Conservation (phyloP, 2,329 filamentous ascomycete species). For the Pseudocercospora fuligena region DNA sequence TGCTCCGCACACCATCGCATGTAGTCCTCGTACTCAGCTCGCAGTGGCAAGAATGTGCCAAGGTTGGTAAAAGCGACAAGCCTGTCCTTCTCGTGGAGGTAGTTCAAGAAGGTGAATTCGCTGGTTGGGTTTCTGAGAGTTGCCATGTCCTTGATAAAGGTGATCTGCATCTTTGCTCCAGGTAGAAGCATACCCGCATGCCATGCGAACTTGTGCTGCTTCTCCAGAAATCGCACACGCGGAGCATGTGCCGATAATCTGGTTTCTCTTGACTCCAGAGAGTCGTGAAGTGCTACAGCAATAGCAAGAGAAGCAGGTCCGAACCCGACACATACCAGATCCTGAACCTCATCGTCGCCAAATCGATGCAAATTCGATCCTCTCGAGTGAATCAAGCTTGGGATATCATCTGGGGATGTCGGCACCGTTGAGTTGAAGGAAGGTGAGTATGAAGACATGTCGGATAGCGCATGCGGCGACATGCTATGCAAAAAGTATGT, state of each 20-base stretch:
- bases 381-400: slow-evolving; percentile 20
- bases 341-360: slow-evolving; percentile 69
- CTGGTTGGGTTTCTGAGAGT: slow-evolving; percentile 85
- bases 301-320: slow-evolving; percentile 89
- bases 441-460: slow-evolving; percentile 18
- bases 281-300: slow-evolving; percentile 85
- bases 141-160: slow-evolving; percentile 94
- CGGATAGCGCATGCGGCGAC: slow-evolving; percentile 30
- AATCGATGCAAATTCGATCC: slow-evolving; percentile 53
- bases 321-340: slow-evolving; percentile 90
- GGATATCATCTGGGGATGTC: slow-evolving; percentile 28
- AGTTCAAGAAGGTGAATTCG: slow-evolving; percentile 94
- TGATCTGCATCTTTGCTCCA: slow-evolving; percentile 96
- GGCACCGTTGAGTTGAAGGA: slow-evolving; percentile 19
- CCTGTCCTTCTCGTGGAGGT: slow-evolving; percentile 79
- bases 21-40: slow-evolving; percentile 93
- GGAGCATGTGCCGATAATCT: slow-evolving; percentile 54
- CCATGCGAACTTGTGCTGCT: slow-evolving; percentile 83
- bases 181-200: slow-evolving; percentile 94
- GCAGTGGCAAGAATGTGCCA: slow-evolving; percentile 82
- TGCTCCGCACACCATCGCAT: slow-evolving; percentile 86
- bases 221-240: slow-evolving; percentile 85
- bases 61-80: slow-evolving; percentile 91
- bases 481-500: slow-evolving; percentile 15
- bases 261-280: slow-evolving; percentile 55